Evolutionary conservation across 345 rosid genomes (phyloP), one percentile per base, ranked within the genome.

Genomic region (Euphorbia peplus): DNA sequence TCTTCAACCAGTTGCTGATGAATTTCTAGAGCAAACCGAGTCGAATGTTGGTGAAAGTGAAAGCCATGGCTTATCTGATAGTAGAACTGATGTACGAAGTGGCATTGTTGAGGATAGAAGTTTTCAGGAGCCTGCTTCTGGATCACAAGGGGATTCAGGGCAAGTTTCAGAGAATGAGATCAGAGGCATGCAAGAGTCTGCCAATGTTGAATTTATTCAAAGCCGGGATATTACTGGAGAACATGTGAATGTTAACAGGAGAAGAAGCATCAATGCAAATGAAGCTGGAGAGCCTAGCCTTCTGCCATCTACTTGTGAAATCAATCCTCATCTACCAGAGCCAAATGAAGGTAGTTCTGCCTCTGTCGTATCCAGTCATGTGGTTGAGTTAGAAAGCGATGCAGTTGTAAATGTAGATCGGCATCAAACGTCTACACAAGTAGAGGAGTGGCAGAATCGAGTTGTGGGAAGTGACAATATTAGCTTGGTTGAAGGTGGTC

Each of bases 111-210:
- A 44, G 58, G 78, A 75, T 69, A 55, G 71, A 59, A 82, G 75
- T 76, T 60, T 57, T 70, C 83, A 75, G 69, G 90, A 75, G 70
- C 67, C 80, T 60, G 58, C 79, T 24, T 80, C 82, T 70, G 52
- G 51, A 59, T 79, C 76, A 53, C 87, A 76, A 76, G 83, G 76
- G 29, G 74, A 76, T 79, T 78, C 75, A 58, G 86, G 79, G 66
- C 86, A 65, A 58, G 78, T 75, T 68, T 60, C 86, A 70, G 86
- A 75, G 78, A 68, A 44, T 79, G 73, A 69, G 67, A 72, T 50
- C n/a, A 70, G 85, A 58, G 82, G 75, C 54, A 53, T 73, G 78
- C 81, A 54, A 73, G 73, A 61, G 68, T 66, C 73, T 1, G 73
- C 72, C 9, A 63, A 60, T 70, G 53, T 37, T 64, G 82, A 78